Percentiles rank a stretch among this genome's conserved stretches.
These are phyloP conservation scores for Cyberlindnera bimundalis DNA, from an alignment of 805 yeast species.

Conservation along the genomic window DNA sequence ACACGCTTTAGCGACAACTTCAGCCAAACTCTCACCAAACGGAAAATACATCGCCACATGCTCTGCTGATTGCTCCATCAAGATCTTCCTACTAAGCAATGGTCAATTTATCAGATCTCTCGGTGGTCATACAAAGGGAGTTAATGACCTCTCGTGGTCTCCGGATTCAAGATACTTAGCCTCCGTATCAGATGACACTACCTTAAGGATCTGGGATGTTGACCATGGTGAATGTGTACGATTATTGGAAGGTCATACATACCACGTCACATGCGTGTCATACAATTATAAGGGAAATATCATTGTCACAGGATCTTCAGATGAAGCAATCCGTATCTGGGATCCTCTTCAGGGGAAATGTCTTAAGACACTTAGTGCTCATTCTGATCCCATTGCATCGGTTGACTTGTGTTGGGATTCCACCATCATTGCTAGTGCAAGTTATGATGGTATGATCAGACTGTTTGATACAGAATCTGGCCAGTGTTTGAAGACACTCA, in stretches of 20 bases:
- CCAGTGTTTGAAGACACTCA: conserved; percentile 86
- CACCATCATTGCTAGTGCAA: conserved; percentile 77
- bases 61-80: conserved; percentile 55
- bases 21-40: conserved; percentile 60
- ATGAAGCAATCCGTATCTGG: conserved; percentile 91
- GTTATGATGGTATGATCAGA: conserved; percentile 87
- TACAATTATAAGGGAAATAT: conserved; percentile 76
- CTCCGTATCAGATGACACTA: conserved; percentile 82
- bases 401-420: conserved; percentile 76
- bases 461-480: conserved; percentile 86
- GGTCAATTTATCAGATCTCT: conserved; percentile 34
- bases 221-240: conserved; percentile 46
- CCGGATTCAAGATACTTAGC: conserved; percentile 73
- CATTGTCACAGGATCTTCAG: conserved; percentile 78
- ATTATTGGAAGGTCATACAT: conserved; percentile 66
- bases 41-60: conserved; percentile 54
- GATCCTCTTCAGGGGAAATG: conserved; percentile 69
- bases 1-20: conserved; percentile 32
- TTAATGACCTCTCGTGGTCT: conserved; percentile 75
- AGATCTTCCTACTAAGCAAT: conserved; percentile 48
- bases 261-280: conserved; percentile 68
- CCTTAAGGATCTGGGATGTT: conserved; percentile 71
- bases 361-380: conserved; percentile 82
- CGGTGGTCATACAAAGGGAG: conserved; percentile 63
- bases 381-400: conserved; percentile 82